Conservation (phyloP, 441 rosid species). For the Breynia disticha region DNA sequence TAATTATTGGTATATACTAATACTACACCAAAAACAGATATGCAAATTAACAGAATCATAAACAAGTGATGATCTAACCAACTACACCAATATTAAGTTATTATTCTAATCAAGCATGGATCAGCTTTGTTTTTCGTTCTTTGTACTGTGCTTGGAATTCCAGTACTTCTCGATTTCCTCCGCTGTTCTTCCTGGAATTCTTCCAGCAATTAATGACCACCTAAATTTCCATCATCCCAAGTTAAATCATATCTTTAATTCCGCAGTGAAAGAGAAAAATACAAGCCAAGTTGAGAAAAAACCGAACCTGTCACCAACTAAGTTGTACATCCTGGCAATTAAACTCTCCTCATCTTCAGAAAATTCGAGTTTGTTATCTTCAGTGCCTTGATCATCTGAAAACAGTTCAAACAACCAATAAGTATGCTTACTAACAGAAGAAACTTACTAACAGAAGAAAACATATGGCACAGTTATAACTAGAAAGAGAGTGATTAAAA, state of each 20-base stretch:
- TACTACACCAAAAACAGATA: too few species aligned
- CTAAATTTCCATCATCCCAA: too few species aligned
- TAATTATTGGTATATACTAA: too few species aligned
- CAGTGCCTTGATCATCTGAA: conserved; percentile 7
- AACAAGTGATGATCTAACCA: too few species aligned
- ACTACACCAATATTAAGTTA: too few species aligned
- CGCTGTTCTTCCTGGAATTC: conserved; percentile 60
- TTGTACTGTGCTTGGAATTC: conserved; percentile 25
- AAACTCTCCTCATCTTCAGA: conserved; percentile 38
- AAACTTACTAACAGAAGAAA: too few species aligned
- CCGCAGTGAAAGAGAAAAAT: too few species aligned
- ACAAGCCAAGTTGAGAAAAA: too few species aligned
- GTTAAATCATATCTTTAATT: too few species aligned
- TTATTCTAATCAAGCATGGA: not conserved
- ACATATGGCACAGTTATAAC: too few species aligned
- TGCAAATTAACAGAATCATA: too few species aligned
- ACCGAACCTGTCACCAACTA: conserved; percentile 34
- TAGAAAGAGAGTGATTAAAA: too few species aligned
- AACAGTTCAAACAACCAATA: not conserved
- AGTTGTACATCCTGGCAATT: conserved; percentile 31
- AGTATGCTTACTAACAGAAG: not conserved
- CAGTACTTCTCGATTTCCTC: conserved; percentile 56
- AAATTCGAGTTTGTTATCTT: conserved; percentile 19
- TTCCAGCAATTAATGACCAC: conserved; percentile 60
- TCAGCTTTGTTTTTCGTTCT: not conserved